Base-by-base conservation (phyloP, 225 moss, liverwort and hornwort genomes). In the Polytrichum formosum region DNA sequence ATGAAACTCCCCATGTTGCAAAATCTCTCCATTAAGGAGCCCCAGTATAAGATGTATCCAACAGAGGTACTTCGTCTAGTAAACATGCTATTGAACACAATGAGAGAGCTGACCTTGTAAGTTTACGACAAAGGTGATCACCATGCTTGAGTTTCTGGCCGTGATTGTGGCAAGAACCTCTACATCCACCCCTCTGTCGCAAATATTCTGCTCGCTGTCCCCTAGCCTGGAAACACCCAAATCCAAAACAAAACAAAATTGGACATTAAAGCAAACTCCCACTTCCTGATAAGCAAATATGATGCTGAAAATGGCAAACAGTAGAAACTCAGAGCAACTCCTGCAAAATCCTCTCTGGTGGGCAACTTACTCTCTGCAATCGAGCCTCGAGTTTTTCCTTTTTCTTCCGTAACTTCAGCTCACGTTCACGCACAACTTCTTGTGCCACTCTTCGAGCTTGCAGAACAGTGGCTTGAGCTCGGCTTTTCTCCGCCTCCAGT, bases 161-260 rank as follows among this genome's bases (percentile, higher is more conserved):
- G 60, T 93, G 84, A 54, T 83, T 89, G 70, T 94, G 98, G 28
- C 88, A 94, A 5, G 88, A 86, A 58, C 91, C 92, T 80, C 91
- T 88, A 74, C 94, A 94, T 10, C 92, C 90, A 63, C 98, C 94
- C 66, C 92, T 92, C 75, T 94, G 92, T 80, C 92, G 85, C 72
- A 98, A 69, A 89, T 91, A 94, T 76, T 98, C 98, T 26, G 94
- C 94, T 46, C 98, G 90, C 74, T 98, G 98, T 27, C 98, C 80
- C 73, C 92, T 92, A 68, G 98, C 98, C 92, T 92, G 90, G 31
- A 25, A 25, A 46, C 46, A 46, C 46, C 4, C 46, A 46, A 46
- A 46, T 46, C 13, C 46, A 46, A 13, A 46, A 46, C 16, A 46
- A 46, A 46, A 46, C 13, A 4, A 46, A 46, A 46, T 46, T 46